Percentiles rank a stretch among this genome's conserved stretches.
Evolutionary conservation across 768 basidiomycete genomes (phyloP).

Genomic region (Pleurotus tuber-regium): DNA sequence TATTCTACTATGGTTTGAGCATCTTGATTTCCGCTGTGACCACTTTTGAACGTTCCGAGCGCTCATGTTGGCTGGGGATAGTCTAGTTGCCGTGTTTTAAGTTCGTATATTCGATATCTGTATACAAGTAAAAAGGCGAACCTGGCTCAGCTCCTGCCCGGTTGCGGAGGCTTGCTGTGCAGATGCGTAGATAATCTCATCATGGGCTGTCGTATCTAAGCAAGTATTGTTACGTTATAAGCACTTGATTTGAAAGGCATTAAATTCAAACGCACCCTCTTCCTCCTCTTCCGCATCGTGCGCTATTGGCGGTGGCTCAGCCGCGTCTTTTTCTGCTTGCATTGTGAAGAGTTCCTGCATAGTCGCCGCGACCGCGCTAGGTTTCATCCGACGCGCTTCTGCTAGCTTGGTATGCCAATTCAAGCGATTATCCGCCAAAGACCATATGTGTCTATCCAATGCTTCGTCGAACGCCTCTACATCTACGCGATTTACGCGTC

Average conservation of each 20-base stretch:
- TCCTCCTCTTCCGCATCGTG: conserved; percentile 21
- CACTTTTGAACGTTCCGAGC: conserved; percentile 42
- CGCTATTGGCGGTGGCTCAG: conserved; percentile 16
- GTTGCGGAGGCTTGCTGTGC: conserved; percentile 37
- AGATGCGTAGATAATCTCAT: neutral
- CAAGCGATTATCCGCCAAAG: conserved; percentile 68
- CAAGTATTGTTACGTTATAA: no score
- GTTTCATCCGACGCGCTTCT: conserved; percentile 60
- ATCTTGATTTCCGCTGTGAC: conserved; percentile 50
- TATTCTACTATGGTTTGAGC: conserved; percentile 39
- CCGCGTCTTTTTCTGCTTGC: conserved; percentile 25
- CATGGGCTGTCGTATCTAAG: neutral
- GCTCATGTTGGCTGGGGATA: conserved; percentile 47
- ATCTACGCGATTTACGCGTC: conserved; percentile 32
- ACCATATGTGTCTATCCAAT: conserved; percentile 81
- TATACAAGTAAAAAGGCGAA: conserved; percentile 20
- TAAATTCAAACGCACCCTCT: conserved; percentile 6
- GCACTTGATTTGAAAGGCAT: neutral
- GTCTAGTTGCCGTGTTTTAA: conserved; percentile 28
- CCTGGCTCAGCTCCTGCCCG: conserved; percentile 52
- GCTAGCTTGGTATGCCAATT: conserved; percentile 75
- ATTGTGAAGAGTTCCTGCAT: conserved; percentile 29
- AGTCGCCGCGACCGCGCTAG: conserved; percentile 45
- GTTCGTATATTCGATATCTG: neutral
- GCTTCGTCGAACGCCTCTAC: conserved; percentile 85